A percentile compares a stretch with the other conserved stretches of the same genome.
Evolutionary conservation across 2,329 filamentous ascomycete genomes (phyloP).

Genomic region (Amphichorda felina): DNA sequence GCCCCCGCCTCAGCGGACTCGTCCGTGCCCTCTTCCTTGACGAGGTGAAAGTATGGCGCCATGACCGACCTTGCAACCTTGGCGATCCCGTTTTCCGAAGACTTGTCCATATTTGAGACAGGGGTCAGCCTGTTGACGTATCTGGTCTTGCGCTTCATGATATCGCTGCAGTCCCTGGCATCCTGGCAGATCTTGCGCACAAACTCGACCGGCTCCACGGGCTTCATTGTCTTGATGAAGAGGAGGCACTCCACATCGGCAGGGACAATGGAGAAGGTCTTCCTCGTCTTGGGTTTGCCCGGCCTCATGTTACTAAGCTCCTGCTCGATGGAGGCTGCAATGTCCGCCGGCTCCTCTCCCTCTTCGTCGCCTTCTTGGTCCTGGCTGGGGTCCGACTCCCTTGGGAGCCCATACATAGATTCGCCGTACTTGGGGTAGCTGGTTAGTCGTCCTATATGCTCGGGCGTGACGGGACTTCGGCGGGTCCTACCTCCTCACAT

Average conservation of each 20-base stretch:
- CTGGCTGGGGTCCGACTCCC: constrained; percentile 5
- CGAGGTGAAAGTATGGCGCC: background rate
- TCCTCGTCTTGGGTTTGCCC: constrained; percentile 24
- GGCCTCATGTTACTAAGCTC: constrained; percentile 55
- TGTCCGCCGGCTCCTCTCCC: constrained; percentile 35
- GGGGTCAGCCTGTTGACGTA: constrained; percentile 50
- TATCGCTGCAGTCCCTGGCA: constrained; percentile 28
- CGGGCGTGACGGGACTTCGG: too few species aligned
- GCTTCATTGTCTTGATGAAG: constrained; percentile 44
- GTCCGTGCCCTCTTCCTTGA: constrained; percentile 1
- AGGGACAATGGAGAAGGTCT: constrained; percentile 39
- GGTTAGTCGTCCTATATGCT: too few species aligned
- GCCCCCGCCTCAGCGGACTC: constrained; percentile 1
- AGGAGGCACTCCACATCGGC: constrained; percentile 50
- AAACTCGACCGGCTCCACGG: constrained; percentile 43
- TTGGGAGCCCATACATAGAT: constrained; percentile 41
- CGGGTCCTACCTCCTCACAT: constrained; percentile 55
- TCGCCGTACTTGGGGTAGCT: constrained; percentile 46
- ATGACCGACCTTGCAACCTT: constrained; percentile 48
- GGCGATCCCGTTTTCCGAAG: constrained; percentile 56
- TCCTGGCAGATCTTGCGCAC: constrained; percentile 44
- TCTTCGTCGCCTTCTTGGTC: constrained; percentile 12
- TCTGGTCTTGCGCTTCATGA: constrained; percentile 32
- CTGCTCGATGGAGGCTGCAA: constrained; percentile 60
- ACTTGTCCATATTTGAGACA: constrained; percentile 43